Percentiles rank a stretch among this genome's conserved stretches.
Evolutionary conservation across 2,329 filamentous ascomycete species (phyloP).

Genomic region (Furcasterigmium sp.): DNA sequence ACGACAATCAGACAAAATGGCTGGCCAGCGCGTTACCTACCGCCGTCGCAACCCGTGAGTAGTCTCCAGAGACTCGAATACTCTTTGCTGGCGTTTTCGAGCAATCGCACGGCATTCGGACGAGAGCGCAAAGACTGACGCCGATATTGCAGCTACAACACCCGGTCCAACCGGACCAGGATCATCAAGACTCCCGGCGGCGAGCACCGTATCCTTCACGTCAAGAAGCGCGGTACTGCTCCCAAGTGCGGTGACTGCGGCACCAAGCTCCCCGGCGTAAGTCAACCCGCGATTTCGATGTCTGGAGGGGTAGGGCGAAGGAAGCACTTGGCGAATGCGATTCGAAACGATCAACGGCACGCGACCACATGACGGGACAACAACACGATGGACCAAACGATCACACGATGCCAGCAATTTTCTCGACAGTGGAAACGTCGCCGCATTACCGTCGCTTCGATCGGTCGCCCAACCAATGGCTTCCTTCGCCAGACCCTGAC

Average conservation of each 20-base stretch:
- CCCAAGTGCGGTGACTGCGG: slow-evolving; percentile 99
- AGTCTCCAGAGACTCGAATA: not conserved
- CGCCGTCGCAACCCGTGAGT: slow-evolving; percentile 78
- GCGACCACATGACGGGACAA: not conserved
- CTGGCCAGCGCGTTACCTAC: slow-evolving; percentile 58
- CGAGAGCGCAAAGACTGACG: slow-evolving; percentile 12
- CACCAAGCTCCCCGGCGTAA: slow-evolving; percentile 94
- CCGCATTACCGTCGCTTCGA: too few species aligned
- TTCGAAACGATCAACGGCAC: not conserved
- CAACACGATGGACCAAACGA: not conserved
- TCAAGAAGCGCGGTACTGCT: slow-evolving; percentile 98
- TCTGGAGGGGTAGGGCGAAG: not conserved
- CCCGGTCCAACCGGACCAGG: slow-evolving; percentile 92
- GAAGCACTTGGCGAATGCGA: not conserved
- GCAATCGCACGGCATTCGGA: not conserved
- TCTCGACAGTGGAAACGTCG: too few species aligned
- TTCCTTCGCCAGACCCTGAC: too few species aligned
- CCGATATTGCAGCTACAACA: slow-evolving; percentile 76
- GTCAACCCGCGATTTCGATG: slow-evolving; percentile 35
- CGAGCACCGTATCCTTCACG: slow-evolving; percentile 92
- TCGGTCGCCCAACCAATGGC: too few species aligned
- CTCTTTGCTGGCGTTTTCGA: not conserved
- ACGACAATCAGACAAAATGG: slow-evolving; percentile 48
- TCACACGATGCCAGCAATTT: too few species aligned
- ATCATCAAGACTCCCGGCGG: slow-evolving; percentile 95